These are phyloP conservation scores for Cucurbita ficifolia DNA, from an alignment of 306 rosid species.

Conservation along the genomic window DNA sequence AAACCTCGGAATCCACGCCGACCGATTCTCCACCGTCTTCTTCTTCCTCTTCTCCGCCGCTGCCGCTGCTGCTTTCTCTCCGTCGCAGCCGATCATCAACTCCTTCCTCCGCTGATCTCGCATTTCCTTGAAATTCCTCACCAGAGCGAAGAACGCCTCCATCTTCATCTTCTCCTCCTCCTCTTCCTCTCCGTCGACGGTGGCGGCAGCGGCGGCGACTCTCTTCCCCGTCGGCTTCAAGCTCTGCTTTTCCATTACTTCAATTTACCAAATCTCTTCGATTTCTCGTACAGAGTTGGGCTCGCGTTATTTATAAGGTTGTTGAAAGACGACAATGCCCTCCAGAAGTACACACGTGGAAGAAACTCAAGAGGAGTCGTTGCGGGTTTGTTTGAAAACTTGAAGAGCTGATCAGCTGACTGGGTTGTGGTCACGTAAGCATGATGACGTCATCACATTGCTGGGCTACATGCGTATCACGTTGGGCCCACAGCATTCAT, in stretches of 20 bases:
- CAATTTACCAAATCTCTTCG: neutral
- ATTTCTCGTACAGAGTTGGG: neutral
- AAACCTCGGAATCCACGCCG: slow-evolving; percentile 8
- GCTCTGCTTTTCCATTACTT: neutral
- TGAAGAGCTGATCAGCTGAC: neutral
- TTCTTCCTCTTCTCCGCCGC: neutral
- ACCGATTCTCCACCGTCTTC: neutral
- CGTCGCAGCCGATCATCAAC: neutral
- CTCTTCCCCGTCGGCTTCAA: neutral
- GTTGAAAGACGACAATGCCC: neutral
- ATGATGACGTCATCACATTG: neutral
- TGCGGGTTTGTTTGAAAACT: neutral
- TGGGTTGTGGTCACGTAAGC: neutral
- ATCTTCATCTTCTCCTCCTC: slow-evolving; percentile 1
- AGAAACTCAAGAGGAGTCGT: neutral
- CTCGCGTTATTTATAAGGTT: neutral
- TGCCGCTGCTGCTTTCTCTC: neutral
- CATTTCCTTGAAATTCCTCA: neutral
- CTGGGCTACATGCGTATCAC: neutral
- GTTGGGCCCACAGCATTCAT: neutral
- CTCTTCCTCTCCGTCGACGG: neutral
- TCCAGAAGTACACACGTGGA: neutral
- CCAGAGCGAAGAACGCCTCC: slow-evolving; percentile 5
- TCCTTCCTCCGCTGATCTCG: neutral
- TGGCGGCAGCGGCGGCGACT: neutral